Evolutionary conservation across 495 filamentous ascomycete genomes (phyloP), one percentile per base, ranked within the genome.

Genomic region (Glonium stellatum): DNA sequence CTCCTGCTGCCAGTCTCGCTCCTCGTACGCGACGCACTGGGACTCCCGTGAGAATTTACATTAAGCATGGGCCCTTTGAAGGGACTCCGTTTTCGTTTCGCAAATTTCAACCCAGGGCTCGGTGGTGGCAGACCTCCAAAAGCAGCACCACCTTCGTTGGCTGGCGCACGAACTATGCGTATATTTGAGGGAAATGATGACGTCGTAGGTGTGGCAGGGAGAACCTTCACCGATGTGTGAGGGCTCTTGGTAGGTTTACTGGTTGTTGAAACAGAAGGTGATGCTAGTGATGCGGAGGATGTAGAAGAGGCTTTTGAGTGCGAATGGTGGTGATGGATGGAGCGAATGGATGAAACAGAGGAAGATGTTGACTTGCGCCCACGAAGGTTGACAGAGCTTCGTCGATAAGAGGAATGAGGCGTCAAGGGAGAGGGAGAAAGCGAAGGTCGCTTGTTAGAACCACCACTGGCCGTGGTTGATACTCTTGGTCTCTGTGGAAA

Each of bases 351-450:
- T 15, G 90, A 96, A 21, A 98, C 84, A 10, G 93, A 97, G 1
- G 91, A 96, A 5, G 92, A 97, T 3, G 93, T 97, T 1, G 92
- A 97, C 71, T 96, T 97, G 59, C 93, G 83, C 34, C 93, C 95
- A 42, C 92, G 84, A 19, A 97, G 79, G 44, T 88, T 89, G 22
- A 81, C 82, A 8, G 85, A 85, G 46, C 81, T 77, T 22, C 87
- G 88, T 34, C 92, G 82, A 63, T 92, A 87, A 1, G 88, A 91
- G 22, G 88, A 87, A 37, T 89, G 84, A 1, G 93, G 91, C 4
- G 92, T 97, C 46, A 97, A 73, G 0, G 95, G 93, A 9, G 86
- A 85, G 1, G 93, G 93, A 0, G 95, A 97, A 12, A 95, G 75
- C 2, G 93, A 97, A 63, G 88, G 86, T 1, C 92, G 86, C 5